Evolutionary conservation across 1,284 basidiomycete genomes (phyloP), one percentile per base, ranked within the genome.

Genomic region (Tilletia setariae): DNA sequence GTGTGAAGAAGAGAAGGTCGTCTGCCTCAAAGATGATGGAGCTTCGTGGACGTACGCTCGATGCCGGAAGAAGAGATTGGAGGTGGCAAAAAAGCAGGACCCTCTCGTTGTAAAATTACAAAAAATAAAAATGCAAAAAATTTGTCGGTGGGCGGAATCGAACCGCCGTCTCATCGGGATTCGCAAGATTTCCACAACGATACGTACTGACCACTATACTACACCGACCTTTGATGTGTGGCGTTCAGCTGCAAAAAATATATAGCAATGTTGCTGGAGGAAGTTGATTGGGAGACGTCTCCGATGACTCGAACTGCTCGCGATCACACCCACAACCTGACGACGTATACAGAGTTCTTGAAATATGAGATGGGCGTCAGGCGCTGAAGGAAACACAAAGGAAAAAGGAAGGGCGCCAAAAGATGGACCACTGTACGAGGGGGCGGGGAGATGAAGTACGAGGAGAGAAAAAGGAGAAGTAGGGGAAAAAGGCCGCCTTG

Each of bases 181-280:
- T 65, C 61, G 70, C 53, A 47, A 56, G 64, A 32, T 13, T 6
- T 64, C 70, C 70, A 71, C 70, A 71, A 71, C 70, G 70, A 71
- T 71, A 71, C 70, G 70, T 71, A 71, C 70, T 71, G 62, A 71
- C 70, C 70, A 71, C 70, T 71, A 71, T 71, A 71, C 70, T 71
- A 71, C 68, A 69, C 67, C 70, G 67, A 71, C 70, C n/a, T 8
- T 8, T 8, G n/a, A 7, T 40, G 35, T 2, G 47, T 49, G 19
- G 47, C 2, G 23, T 8, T 13, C 44, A 46, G 44, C 13, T 46
- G 23, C 2, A 49, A 49, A 49, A 49, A 3, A 1, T 7, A 49
- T 2, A 49, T 49, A 49, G 11, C 16, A 49, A 40, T 40, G 35
- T n/a, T n/a, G n/a, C n/a, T n/a, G n/a, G n/a, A n/a, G n/a, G n/a